Conservation (phyloP, 805 yeast genomes). For the Danielia reshetovae region DNA sequence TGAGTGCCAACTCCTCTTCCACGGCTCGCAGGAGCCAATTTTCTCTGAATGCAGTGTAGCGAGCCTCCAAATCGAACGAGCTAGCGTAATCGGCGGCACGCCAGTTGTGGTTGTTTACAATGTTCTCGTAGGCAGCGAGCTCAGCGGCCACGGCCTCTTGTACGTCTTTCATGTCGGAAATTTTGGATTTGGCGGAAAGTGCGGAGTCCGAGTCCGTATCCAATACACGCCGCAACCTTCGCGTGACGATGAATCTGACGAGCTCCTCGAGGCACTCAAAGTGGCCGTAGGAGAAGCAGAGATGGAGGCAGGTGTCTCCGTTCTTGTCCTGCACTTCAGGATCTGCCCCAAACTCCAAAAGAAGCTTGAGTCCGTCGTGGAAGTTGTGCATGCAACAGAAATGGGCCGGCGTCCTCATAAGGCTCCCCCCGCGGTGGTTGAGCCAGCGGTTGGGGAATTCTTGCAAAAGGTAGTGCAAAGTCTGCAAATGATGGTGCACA, state of each 20-base stretch:
- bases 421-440: slow-evolving; percentile 51
- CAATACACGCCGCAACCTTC: neutral
- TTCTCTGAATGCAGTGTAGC: slow-evolving; percentile 15
- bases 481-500: slow-evolving; percentile 54
- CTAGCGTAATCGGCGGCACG: slow-evolving; percentile 29
- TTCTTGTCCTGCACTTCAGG: slow-evolving; percentile 24
- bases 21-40: slow-evolving; percentile 10
- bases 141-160: neutral
- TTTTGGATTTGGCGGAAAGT: slow-evolving; percentile 4
- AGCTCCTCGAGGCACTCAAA: slow-evolving; percentile 42
- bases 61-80: slow-evolving; percentile 23
- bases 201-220: slow-evolving; percentile 1
- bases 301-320: slow-evolving; percentile 37
- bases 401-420: slow-evolving; percentile 59
- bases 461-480: slow-evolving; percentile 64
- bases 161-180: neutral
- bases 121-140: slow-evolving; percentile 22
- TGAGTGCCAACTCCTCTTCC: slow-evolving; percentile 6
- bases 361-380: slow-evolving; percentile 57
- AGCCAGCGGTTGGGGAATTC: slow-evolving; percentile 46
- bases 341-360: slow-evolving; percentile 69
- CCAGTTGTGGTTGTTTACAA: slow-evolving; percentile 59
- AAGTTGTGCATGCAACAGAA: slow-evolving; percentile 59
- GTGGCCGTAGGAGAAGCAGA: slow-evolving; percentile 59
- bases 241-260: slow-evolving; percentile 7